Conservation (phyloP, 2,329 filamentous ascomycete genomes). For the Cercospora zeae-maydis region DNA sequence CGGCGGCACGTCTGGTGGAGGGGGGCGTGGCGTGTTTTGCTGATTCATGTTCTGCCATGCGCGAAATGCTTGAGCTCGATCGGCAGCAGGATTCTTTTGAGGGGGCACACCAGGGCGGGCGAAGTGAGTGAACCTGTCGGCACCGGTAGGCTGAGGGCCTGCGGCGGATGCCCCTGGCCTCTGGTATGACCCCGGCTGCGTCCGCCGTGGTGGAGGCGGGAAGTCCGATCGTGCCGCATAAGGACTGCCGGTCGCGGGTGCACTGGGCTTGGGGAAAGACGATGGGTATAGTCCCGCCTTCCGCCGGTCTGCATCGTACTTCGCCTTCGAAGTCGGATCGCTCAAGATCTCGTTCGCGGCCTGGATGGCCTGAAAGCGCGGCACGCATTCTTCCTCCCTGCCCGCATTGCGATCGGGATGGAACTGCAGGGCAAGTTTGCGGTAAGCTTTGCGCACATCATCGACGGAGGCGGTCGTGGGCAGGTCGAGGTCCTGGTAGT, state of each 20-base stretch:
- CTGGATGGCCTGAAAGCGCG: constrained; percentile 83
- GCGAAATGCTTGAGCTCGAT: constrained; percentile 44
- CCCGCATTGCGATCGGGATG: constrained; percentile 89
- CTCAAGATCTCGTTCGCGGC: constrained; percentile 75
- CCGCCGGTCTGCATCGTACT: constrained; percentile 61
- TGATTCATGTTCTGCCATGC: constrained; percentile 51
- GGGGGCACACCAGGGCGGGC: constrained; percentile 31
- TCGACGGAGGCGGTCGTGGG: constrained; percentile 62
- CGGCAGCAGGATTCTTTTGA: constrained; percentile 39
- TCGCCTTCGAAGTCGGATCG: constrained; percentile 55
- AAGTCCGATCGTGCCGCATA: constrained; percentile 41
- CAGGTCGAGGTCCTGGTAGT: constrained; percentile 72
- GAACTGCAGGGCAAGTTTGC: constrained; percentile 78
- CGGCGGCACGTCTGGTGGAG: constrained; percentile 23
- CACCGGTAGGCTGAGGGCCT: constrained; percentile 36
- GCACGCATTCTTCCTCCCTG: constrained; percentile 71
- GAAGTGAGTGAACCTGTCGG: constrained; percentile 47
- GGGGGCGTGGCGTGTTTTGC: constrained; percentile 28
- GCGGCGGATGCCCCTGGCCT: constrained; percentile 26
- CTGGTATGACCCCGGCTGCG: constrained; percentile 39
- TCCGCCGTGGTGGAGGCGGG: constrained; percentile 45
- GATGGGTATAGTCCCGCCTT: constrained; percentile 43
- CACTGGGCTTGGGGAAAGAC: constrained; percentile 21
- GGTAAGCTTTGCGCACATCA: constrained; percentile 82
- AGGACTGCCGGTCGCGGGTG: constrained; percentile 36